Evolutionary conservation across 192 early-diverging fungal species (phyloP), one percentile per base, ranked within the genome.

Genomic region (Oehlia diaphana): DNA sequence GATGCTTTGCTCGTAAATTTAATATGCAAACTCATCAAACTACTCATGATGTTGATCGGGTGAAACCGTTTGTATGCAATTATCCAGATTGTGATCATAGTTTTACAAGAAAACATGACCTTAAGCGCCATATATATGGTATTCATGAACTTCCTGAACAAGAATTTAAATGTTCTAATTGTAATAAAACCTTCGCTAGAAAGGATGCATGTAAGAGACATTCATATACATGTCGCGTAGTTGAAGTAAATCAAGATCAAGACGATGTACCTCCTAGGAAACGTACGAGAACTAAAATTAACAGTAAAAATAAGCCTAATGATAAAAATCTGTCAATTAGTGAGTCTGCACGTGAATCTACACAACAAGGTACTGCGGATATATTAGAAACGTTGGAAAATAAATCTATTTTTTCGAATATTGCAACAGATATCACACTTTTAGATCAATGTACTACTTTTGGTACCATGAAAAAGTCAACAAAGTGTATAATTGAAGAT

Each of bases 51-150:
- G 16, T 63, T 31, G 39, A 77, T 47, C 81, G 82, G 65, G 63
- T 65, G 10, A 80, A 76, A 67, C 84, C 84, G 12, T 85, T 83
- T 70, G 74, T 79, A 1, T 85, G 84, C 58, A n/a, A 66, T 35
- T 76, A 81, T n/a, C 74, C 78, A 0, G 80, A 80, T 4, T 85
- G 84, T 35, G 82, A 80, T 33, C 58, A 80, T 8, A 77, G 81
- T 74, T 85, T 85, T 49, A 85, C 82, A 77, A 80, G 84, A 79
- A 85, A 85, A 79, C 84, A 85, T 61, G 84, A 85, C 58, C 75
- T 85, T 12, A 65, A 82, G 31, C 77, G 84, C 39, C 84, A 85
- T 68, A 80, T 85, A 37, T 65, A 65, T n/a, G 75, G 75, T 4
- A 65, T 77, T 77, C 75, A 77, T 35, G 37, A 77, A 39, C 19